Conservation (phyloP, 306 rosid genomes). For the Oemleria cerasiformis region DNA sequence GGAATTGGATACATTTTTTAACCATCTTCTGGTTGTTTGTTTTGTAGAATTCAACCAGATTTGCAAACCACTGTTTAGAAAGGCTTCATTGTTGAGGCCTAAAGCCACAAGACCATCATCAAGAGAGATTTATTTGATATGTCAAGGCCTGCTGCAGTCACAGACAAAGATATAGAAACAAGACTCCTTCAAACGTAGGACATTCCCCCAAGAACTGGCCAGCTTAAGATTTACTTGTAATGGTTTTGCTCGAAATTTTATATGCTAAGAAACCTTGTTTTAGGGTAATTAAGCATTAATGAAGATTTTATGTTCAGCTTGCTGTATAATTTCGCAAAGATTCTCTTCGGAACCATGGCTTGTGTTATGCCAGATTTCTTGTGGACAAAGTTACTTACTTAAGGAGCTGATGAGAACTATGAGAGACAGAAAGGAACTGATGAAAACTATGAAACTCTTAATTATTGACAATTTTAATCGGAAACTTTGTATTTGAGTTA, state of each 20-base stretch:
- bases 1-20: constrained; percentile 6
- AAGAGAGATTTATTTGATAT: constrained; percentile 86
- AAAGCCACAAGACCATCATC: constrained; percentile 93
- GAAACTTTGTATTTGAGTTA: too few species aligned
- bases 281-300: too few species aligned
- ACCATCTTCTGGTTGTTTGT: constrained; percentile 13
- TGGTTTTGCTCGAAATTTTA: not conserved
- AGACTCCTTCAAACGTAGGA: not conserved
- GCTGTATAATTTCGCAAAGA: not conserved
- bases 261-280: too few species aligned
- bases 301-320: not conserved
- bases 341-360: not conserved
- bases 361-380: too few species aligned
- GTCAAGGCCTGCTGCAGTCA: constrained; percentile 65
- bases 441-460: not conserved
- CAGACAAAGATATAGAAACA: constrained; percentile 25
- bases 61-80: constrained; percentile 74
- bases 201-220: not conserved
- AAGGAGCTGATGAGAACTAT: not conserved
- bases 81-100: constrained; percentile 83
- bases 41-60: constrained; percentile 60
- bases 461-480: not conserved
- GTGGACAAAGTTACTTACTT: too few species aligned
- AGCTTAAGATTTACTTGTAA: not conserved
- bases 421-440: not conserved